Evolutionary conservation across 2,329 filamentous ascomycete species (phyloP).

Genomic region (Colletotrichum sojae): DNA sequence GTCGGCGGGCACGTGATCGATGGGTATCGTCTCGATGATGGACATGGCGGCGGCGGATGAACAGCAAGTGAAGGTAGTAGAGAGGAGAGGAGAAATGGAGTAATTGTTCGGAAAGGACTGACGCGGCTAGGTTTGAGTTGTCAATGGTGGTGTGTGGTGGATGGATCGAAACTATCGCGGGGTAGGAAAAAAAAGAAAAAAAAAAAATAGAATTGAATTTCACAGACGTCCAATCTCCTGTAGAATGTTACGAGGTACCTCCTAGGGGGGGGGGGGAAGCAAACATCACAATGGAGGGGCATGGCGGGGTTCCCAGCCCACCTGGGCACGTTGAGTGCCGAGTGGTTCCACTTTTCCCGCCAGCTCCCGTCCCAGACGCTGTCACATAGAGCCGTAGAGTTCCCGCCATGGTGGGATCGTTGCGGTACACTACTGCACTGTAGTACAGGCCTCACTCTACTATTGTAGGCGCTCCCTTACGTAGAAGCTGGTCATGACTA

Average conservation of each 20-base stretch:
- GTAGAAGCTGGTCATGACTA: too few species aligned
- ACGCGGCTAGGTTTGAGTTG: neutral
- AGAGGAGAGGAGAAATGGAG: neutral
- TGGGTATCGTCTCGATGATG: conserved; percentile 73
- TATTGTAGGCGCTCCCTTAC: too few species aligned
- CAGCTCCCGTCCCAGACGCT: neutral
- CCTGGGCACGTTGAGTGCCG: neutral
- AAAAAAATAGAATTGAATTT: conserved; percentile 18
- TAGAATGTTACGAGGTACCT: too few species aligned
- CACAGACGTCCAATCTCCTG: conserved; percentile 8
- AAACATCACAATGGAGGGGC: conserved; percentile 1
- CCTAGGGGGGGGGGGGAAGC: neutral
- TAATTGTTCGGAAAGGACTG: neutral
- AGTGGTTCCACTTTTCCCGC: conserved; percentile 1
- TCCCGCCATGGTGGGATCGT: neutral
- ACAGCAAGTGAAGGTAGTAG: neutral
- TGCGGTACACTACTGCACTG: too few species aligned
- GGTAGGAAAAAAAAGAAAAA: conserved; percentile 10
- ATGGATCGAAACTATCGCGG: conserved; percentile 14
- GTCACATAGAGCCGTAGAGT: too few species aligned
- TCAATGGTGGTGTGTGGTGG: conserved; percentile 3
- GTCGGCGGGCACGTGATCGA: conserved; percentile 81
- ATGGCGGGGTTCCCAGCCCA: conserved; percentile 10
- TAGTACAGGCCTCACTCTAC: too few species aligned
- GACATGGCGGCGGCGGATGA: conserved; percentile 16